Evolutionary conservation across 2,329 filamentous ascomycete genomes (phyloP).

Genomic region (Diaporthe velutina): DNA sequence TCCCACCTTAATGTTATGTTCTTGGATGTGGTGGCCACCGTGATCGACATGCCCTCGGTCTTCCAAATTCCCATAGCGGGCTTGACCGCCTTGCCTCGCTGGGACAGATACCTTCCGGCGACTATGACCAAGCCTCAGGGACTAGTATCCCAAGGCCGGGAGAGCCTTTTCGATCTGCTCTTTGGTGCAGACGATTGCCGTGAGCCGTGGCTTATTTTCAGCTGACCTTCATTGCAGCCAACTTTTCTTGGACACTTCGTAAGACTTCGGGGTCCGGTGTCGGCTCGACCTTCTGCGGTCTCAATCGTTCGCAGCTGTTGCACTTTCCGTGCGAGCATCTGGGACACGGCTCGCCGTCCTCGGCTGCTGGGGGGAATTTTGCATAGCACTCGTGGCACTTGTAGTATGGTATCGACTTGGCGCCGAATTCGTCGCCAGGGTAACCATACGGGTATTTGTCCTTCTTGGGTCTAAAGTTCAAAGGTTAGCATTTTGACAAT

Average conservation of each 20-base stretch:
- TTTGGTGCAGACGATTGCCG: slow-evolving; percentile 16
- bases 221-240: slow-evolving; percentile 58
- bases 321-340: slow-evolving; percentile 74
- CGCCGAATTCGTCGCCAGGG: slow-evolving; percentile 73
- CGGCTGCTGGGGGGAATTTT: slow-evolving; percentile 64
- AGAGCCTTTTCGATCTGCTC: neutral
- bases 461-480: slow-evolving; percentile 68
- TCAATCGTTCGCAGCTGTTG: slow-evolving; percentile 68
- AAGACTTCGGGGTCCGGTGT: slow-evolving; percentile 73
- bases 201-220: neutral
- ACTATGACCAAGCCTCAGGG: neutral
- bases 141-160: too few species aligned
- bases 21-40: neutral
- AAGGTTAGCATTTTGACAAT: slow-evolving; percentile 39
- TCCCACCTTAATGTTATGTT: neutral
- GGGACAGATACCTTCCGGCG: neutral
- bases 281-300: slow-evolving; percentile 71
- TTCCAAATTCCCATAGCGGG: neutral
- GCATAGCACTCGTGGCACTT: slow-evolving; percentile 74
- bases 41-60: too few species aligned
- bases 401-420: slow-evolving; percentile 64
- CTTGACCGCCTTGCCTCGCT: neutral
- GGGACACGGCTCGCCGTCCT: slow-evolving; percentile 67
- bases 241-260: slow-evolving; percentile 67
- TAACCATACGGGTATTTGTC: slow-evolving; percentile 79